Conservation (phyloP, 1,284 basidiomycete genomes). For the Pascua sp. region DNA sequence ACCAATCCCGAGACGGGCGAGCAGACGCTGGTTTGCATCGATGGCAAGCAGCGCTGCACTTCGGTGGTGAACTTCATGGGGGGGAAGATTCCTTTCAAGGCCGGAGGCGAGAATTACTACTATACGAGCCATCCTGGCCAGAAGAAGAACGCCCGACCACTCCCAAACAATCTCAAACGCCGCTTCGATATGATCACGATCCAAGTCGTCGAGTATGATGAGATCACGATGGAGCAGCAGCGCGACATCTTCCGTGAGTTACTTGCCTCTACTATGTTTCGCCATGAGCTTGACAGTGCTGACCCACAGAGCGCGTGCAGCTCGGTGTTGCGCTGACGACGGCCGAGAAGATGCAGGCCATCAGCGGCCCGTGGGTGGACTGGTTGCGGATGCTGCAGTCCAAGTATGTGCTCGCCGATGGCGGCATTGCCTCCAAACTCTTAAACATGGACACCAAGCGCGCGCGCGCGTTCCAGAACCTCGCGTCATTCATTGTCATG, state of each 20-base stretch:
- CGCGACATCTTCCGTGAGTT: conserved; percentile 48
- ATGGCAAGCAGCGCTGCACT: conserved; percentile 48
- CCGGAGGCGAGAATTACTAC: conserved; percentile 31
- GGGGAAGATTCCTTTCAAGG: conserved; percentile 37
- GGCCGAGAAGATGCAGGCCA: conserved; percentile 44
- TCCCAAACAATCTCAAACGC: conserved; percentile 29
- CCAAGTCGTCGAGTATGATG: conserved; percentile 33
- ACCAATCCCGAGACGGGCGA: conserved; percentile 7
- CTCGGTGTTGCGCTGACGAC: conserved; percentile 42
- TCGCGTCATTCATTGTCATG: conserved; percentile 25
- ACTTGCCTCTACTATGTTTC: too few species aligned
- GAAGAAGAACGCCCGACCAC: conserved; percentile 14
- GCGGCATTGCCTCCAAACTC: conserved; percentile 12
- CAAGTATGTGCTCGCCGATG: conserved; percentile 27
- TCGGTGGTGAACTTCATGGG: conserved; percentile 40
- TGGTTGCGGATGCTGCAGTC: conserved; percentile 34
- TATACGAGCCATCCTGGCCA: conserved; percentile 17
- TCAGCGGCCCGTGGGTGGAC: conserved; percentile 30
- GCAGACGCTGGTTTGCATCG: conserved; percentile 35
- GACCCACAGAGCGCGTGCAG: conserved; percentile 43
- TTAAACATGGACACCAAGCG: conserved; percentile 25
- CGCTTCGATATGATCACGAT: conserved; percentile 39
- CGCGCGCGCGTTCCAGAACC: conserved; percentile 30
- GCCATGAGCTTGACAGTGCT: not conserved
- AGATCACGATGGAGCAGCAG: conserved; percentile 33